phyloP scores from a whole-genome alignment of 345 rosid genomes.

The Eucalyptus curtisii region DNA sequence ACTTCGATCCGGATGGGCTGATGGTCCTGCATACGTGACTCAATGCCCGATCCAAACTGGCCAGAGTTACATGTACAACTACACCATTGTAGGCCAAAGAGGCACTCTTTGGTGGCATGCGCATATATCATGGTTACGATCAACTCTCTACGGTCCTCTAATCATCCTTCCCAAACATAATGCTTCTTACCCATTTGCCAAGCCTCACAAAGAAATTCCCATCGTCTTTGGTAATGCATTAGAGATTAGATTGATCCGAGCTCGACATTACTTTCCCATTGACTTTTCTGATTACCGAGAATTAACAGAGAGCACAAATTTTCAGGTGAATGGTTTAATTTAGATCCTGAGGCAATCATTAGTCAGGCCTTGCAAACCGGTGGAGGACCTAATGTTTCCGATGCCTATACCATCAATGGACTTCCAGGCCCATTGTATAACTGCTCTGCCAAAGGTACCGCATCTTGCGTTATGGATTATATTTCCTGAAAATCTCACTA shows the following conservation, averaged over 20 bases:
- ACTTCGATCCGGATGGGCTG: constrained; percentile 47
- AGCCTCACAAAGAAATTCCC: constrained; percentile 69
- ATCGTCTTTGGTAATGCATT: constrained; percentile 39
- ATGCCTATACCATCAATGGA: constrained; percentile 69
- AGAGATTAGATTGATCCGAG: neutral
- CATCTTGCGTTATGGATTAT: neutral
- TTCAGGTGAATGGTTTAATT: constrained; percentile 75
- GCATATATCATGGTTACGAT: constrained; percentile 56
- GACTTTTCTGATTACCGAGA: neutral
- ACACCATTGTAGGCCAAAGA: constrained; percentile 44
- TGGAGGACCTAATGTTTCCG: constrained; percentile 74
- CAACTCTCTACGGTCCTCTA: constrained; percentile 62
- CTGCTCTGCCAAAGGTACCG: constrained; percentile 56
- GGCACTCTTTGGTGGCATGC: constrained; percentile 50
- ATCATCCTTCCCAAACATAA: constrained; percentile 58
- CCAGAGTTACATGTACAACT: constrained; percentile 41
- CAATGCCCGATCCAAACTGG: constrained; percentile 60
- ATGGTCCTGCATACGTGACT: constrained; percentile 46
- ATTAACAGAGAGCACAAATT: neutral
- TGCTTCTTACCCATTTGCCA: constrained; percentile 56
- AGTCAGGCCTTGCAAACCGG: constrained; percentile 63
- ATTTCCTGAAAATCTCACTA: neutral
- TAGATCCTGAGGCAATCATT: constrained; percentile 57
- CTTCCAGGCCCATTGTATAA: constrained; percentile 72
- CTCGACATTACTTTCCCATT: neutral